A percentile compares a stretch with the other conserved stretches of the same genome.
Evolutionary conservation across 1,139 yeast species (phyloP).

Genomic region (Lodderomyces metapsilosis): DNA sequence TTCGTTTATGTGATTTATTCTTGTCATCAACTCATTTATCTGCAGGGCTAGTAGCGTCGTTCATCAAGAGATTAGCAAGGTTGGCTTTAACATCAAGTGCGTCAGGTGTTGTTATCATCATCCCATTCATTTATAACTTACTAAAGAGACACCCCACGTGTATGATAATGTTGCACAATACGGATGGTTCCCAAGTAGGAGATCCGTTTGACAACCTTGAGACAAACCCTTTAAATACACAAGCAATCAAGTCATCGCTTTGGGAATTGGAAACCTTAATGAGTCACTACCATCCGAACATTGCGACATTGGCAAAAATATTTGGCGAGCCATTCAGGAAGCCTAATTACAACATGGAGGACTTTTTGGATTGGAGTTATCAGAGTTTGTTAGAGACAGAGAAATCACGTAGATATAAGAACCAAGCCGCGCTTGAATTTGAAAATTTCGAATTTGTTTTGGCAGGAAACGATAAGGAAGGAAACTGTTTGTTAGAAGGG

Average conservation of each 20-base stretch:
- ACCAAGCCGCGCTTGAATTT: slow-evolving; percentile 76
- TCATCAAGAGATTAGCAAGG: slow-evolving; percentile 78
- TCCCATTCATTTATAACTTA: slow-evolving; percentile 90
- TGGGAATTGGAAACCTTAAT: slow-evolving; percentile 88
- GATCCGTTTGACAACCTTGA: slow-evolving; percentile 73
- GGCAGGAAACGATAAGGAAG: slow-evolving; percentile 15
- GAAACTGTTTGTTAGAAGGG: slow-evolving; percentile 20
- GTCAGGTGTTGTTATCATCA: slow-evolving; percentile 78
- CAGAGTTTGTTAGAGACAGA: slow-evolving; percentile 74
- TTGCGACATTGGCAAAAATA: slow-evolving; percentile 86
- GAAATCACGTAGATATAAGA: slow-evolving; percentile 62
- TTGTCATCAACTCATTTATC: slow-evolving; percentile 87
- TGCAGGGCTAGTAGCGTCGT: slow-evolving; percentile 79
- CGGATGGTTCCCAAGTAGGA: slow-evolving; percentile 23
- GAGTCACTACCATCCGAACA: slow-evolving; percentile 94
- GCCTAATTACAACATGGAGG: slow-evolving; percentile 85
- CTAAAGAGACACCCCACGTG: slow-evolving; percentile 90
- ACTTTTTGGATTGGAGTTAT: slow-evolving; percentile 86
- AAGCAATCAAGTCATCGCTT: slow-evolving; percentile 79
- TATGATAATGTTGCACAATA: slow-evolving; percentile 79
- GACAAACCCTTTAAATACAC: slow-evolving; percentile 70
- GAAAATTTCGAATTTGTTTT: slow-evolving; percentile 55
- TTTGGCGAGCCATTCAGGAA: slow-evolving; percentile 89
- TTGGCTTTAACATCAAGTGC: slow-evolving; percentile 81
- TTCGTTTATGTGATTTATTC: slow-evolving; percentile 83